phyloP scores from a whole-genome alignment of 2,329 filamentous ascomycete species.

The Colletotrichum lupini region DNA sequence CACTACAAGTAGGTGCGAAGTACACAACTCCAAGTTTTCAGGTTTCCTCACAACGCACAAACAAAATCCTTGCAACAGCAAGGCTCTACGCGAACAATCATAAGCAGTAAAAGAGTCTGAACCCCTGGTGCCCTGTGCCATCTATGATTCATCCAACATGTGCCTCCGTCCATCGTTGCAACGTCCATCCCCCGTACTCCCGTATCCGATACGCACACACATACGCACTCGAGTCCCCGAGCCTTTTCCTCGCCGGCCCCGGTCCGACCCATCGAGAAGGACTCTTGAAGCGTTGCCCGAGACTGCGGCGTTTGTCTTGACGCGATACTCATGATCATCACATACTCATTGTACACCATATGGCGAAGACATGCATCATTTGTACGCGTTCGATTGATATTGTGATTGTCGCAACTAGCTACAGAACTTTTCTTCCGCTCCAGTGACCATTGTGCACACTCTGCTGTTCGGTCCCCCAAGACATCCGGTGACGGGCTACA shows the following conservation, averaged over 20 bases:
- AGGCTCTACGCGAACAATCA: not conserved
- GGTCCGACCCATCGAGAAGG: not conserved
- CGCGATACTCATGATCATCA: too few species aligned
- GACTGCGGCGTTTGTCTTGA: not conserved
- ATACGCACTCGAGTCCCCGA: not conserved
- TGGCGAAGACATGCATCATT: not conserved
- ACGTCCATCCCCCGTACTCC: not conserved
- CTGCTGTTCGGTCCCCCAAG: not conserved
- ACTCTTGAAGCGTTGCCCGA: not conserved
- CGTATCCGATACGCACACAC: not conserved
- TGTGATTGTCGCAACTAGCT: conserved; percentile 1
- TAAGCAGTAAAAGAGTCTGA: not conserved
- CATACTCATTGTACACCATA: not conserved
- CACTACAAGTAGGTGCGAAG: not conserved
- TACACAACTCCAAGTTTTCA: not conserved
- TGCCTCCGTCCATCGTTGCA: not conserved
- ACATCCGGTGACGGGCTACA: conserved; percentile 7
- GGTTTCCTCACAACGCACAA: not conserved
- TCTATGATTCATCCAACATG: not conserved
- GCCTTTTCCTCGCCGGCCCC: not conserved
- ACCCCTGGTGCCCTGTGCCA: not conserved
- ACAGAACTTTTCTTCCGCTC: not conserved
- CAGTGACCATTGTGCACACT: not conserved
- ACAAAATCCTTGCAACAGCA: not conserved
- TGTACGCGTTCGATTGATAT: conserved; percentile 13